phyloP scores from a whole-genome alignment of 805 yeast genomes.

The Maudiozyma serrabonitensis region DNA sequence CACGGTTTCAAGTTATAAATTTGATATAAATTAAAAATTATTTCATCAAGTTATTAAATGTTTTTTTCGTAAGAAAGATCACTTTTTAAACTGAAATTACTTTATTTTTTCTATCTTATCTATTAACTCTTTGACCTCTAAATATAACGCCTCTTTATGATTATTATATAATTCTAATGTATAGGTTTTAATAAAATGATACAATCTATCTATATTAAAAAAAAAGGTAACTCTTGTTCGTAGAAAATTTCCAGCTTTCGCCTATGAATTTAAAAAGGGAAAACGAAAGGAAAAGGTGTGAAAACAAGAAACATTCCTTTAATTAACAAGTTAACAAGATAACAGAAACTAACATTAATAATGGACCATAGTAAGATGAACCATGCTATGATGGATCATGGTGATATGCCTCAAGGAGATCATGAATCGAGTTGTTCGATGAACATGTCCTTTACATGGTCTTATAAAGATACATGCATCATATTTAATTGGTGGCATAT shows the following conservation, averaged over 20 bases:
- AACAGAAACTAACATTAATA: not conserved
- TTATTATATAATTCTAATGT: slow-evolving; percentile 4
- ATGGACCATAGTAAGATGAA: not conserved
- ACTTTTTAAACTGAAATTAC: not conserved
- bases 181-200: slow-evolving; percentile 14
- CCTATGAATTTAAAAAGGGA: not conserved
- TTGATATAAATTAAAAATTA: slow-evolving; percentile 2
- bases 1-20: slow-evolving; percentile 32
- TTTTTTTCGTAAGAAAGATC: not conserved
- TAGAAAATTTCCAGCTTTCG: too few species aligned
- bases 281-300: not conserved
- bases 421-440: slow-evolving; percentile 19
- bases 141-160: slow-evolving; percentile 7
- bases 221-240: not conserved
- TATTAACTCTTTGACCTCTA: too few species aligned
- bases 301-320: too few species aligned
- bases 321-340: too few species aligned
- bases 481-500: slow-evolving; percentile 78
- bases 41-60: too few species aligned
- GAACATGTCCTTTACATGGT: slow-evolving; percentile 77
- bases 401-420: not conserved
- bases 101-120: not conserved
- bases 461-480: slow-evolving; percentile 61
- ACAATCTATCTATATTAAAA: slow-evolving; percentile 5
- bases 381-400: slow-evolving; percentile 7